Conservation (phyloP, 768 basidiomycete species). For the Leucosporidium yakuticum region DNA sequence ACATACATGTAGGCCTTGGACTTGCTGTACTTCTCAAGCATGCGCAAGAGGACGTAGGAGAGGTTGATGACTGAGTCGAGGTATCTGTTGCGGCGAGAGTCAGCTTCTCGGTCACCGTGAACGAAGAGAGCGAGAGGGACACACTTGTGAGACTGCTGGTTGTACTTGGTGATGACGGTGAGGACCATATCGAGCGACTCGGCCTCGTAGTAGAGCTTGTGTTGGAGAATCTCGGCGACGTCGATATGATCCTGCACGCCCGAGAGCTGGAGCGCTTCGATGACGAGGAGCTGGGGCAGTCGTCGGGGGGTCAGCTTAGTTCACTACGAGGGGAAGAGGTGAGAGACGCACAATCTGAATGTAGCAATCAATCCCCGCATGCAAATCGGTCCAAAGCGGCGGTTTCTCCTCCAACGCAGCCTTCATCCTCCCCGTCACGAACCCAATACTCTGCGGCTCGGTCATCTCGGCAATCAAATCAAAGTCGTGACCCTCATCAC, state of each 20-base stretch:
- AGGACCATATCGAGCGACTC: slow-evolving; percentile 85
- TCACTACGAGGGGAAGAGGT: background rate
- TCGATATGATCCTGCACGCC: slow-evolving; percentile 57
- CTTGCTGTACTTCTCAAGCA: slow-evolving; percentile 85
- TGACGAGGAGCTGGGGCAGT: slow-evolving; percentile 60
- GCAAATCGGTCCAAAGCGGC: slow-evolving; percentile 86
- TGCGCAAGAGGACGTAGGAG: slow-evolving; percentile 72
- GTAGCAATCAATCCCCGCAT: slow-evolving; percentile 88
- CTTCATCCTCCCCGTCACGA: slow-evolving; percentile 84
- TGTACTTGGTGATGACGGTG: slow-evolving; percentile 69
- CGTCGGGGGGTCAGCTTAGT: background rate
- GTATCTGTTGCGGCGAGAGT: slow-evolving; percentile 50
- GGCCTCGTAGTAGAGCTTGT: slow-evolving; percentile 90
- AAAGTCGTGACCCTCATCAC: slow-evolving; percentile 40
- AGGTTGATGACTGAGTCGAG: slow-evolving; percentile 80
- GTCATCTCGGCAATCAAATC: slow-evolving; percentile 70
- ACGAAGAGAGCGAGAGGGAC: slow-evolving; percentile 23
- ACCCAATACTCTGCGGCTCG: slow-evolving; percentile 79
- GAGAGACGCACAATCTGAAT: slow-evolving; percentile 62
- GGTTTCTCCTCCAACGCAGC: slow-evolving; percentile 91
- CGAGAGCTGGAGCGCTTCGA: slow-evolving; percentile 69
- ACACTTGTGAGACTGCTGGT: slow-evolving; percentile 56
- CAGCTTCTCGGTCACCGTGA: background rate
- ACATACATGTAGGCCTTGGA: slow-evolving; percentile 67
- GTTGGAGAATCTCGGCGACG: slow-evolving; percentile 71